Conservation (phyloP, 805 yeast genomes). For the Candida vaughaniae region DNA sequence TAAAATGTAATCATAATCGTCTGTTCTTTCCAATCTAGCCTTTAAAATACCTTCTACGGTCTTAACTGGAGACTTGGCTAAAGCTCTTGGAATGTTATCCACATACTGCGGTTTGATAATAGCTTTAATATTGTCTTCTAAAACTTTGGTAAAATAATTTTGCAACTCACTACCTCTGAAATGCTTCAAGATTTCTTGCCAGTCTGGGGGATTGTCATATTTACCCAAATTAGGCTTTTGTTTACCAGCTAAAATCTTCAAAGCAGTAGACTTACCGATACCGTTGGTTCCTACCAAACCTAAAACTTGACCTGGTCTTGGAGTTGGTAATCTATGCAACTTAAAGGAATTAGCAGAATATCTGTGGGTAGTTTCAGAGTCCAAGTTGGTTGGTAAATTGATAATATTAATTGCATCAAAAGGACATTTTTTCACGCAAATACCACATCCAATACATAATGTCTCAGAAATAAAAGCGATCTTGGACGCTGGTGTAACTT, state of each 20-base stretch:
- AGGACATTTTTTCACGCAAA: slow-evolving; percentile 97
- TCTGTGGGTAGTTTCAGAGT: slow-evolving; percentile 90
- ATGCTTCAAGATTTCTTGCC: slow-evolving; percentile 88
- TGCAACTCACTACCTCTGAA: slow-evolving; percentile 98
- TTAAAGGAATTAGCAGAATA: slow-evolving; percentile 98
- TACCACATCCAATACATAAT: slow-evolving; percentile 99
- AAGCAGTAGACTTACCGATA: slow-evolving; percentile 97
- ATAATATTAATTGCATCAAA: slow-evolving; percentile 95
- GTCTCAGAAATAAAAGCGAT: slow-evolving; percentile 94
- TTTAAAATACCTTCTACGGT: slow-evolving; percentile 83
- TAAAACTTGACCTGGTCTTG: slow-evolving; percentile 97
- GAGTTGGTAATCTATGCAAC: slow-evolving; percentile 94
- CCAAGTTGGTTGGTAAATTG: slow-evolving; percentile 94
- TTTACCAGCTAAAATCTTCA: slow-evolving; percentile 95
- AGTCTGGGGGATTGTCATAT: slow-evolving; percentile 94
- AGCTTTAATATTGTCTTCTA: slow-evolving; percentile 94
- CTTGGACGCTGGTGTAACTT: slow-evolving; percentile 85
- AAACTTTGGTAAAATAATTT: slow-evolving; percentile 88
- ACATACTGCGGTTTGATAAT: slow-evolving; percentile 98
- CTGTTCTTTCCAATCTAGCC: slow-evolving; percentile 71
- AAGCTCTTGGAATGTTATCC: slow-evolving; percentile 95
- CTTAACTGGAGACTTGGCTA: slow-evolving; percentile 78
- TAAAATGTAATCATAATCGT: slow-evolving; percentile 62
- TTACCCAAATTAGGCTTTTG: slow-evolving; percentile 95
- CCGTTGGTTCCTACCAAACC: slow-evolving; percentile 99